These are phyloP conservation scores for Leccinum disarticulatum DNA, from an alignment of 768 basidiomycete genomes.

Conservation along the genomic window DNA sequence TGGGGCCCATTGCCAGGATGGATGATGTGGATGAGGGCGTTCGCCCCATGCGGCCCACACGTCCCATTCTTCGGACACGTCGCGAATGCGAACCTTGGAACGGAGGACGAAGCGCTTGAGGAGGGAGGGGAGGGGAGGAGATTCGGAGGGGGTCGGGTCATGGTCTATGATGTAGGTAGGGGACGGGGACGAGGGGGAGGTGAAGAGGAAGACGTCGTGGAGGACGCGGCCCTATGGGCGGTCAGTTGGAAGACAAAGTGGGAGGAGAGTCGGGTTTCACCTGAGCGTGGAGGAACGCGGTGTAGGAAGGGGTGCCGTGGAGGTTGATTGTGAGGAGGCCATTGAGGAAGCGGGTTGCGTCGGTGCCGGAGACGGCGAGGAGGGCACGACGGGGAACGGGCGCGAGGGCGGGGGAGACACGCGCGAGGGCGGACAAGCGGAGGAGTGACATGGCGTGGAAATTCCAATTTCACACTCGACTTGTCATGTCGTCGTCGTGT, in stretches of 20 bases:
- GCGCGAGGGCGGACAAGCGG: constrained; percentile 44
- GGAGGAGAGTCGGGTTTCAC: constrained; percentile 32
- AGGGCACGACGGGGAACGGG: constrained; percentile 65
- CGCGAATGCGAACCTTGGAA: constrained; percentile 81
- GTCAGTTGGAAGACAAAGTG: not conserved
- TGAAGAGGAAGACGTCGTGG: constrained; percentile 86
- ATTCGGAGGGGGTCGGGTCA: constrained; percentile 60
- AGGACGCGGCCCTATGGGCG: constrained; percentile 75
- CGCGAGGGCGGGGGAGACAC: constrained; percentile 53
- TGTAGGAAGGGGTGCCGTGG: constrained; percentile 55
- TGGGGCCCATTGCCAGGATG: constrained; percentile 54
- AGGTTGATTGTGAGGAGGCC: constrained; percentile 64
- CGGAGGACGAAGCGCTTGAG: constrained; percentile 86
- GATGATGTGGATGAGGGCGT: constrained; percentile 36
- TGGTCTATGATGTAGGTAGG: constrained; percentile 70
- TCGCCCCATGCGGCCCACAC: constrained; percentile 83
- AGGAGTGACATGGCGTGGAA: constrained; percentile 11
- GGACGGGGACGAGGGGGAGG: constrained; percentile 45
- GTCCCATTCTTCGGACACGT: constrained; percentile 75
- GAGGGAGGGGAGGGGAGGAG: constrained; percentile 60
- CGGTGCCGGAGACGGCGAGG: constrained; percentile 76
- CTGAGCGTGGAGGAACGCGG: constrained; percentile 78
- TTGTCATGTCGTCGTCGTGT: constrained; percentile 77
- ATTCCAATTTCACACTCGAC: constrained; percentile 3
- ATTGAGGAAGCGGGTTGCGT: constrained; percentile 80